Base-by-base conservation (phyloP, 257 asterid genomes). In the Nyctanthes arbortristis region DNA sequence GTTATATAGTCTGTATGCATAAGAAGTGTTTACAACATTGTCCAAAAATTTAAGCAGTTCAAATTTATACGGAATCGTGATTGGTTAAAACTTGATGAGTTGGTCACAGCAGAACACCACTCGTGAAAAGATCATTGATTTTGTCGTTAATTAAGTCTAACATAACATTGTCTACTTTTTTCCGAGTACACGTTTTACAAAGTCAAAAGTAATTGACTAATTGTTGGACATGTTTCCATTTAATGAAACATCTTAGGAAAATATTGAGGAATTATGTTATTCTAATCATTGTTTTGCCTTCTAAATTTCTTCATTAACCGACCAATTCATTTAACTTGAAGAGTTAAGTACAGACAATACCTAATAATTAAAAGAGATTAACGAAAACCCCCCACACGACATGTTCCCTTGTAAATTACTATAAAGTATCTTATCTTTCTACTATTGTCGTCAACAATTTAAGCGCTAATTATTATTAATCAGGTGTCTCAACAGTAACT, bases 211-310 rank as follows among this genome's bases (percentile, higher is more conserved):
- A 49, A 49, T 20, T 52, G n/a, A n/a, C n/a, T n/a, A n/a, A n/a
- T n/a, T n/a, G 59, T 3, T 18, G 29, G 29, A 11, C 10, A 5
- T 49, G 58, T 49, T 49, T 2, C 29, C 29, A 49, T 20, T 49
- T 49, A 18, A 49, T 20, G 3, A 52, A 22, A 52, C 59, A 52
- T 52, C 16, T 52, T 20, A 52, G 59, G 8, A 9, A 5, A 52
- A 52, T 52, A 30, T 52, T 52, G 16, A 52, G 2, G 6, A 22
- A 52, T 52, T 52, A 22, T 5, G 7, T 52, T 52, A 49, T 22
- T 52, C 29, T 52, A 52, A 52, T 52, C 59, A 52, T 52, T 52
- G 59, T 52, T 20, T 52, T 22, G 59, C 59, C 58, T 52, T 52
- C 59, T 2, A 12, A 52, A 52, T 52, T 52, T 52, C 30, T 52